Evolutionary conservation across 257 asterid genomes (phyloP).

Genomic region (Solanum paucissectum): DNA sequence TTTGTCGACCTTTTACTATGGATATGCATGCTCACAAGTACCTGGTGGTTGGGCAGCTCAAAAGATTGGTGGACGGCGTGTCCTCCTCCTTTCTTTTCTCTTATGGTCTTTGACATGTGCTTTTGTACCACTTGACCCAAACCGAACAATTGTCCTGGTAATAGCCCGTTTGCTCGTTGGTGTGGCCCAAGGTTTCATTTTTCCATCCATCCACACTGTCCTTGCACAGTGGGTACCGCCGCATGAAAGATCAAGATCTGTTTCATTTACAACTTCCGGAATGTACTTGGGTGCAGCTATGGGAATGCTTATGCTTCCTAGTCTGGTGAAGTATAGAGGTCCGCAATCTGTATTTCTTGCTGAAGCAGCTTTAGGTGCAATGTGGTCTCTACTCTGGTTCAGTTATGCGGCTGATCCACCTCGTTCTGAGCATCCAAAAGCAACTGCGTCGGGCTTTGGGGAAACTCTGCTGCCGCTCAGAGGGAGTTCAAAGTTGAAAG

Average conservation of each 20-base stretch:
- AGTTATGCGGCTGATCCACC: conserved; percentile 73
- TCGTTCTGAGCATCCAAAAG: conserved; percentile 86
- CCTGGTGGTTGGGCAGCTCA: conserved; percentile 99
- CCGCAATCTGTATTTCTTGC: conserved; percentile 74
- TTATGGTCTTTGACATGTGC: conserved; percentile 86
- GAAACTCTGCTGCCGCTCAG: conserved; percentile 52
- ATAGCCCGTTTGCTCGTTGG: conserved; percentile 90
- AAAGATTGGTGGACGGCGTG: conserved; percentile 71
- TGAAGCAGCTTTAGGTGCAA: conserved; percentile 72
- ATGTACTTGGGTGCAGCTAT: conserved; percentile 90
- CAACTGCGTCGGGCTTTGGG: conserved; percentile 82
- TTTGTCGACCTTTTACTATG: conserved; percentile 80
- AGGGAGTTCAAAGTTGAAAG: conserved; percentile 30
- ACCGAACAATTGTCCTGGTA: conserved; percentile 41
- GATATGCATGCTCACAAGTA: conserved; percentile 87
- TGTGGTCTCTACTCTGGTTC: conserved; percentile 81
- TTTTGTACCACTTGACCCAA: conserved; percentile 70
- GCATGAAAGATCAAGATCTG: conserved; percentile 79
- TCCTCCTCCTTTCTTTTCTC: conserved; percentile 68
- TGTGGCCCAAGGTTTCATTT: conserved; percentile 91
- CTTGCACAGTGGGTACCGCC: conserved; percentile 98
- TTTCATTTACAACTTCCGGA: conserved; percentile 86
- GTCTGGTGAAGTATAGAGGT: conserved; percentile 56
- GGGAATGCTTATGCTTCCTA: conserved; percentile 79
- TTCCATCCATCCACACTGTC: conserved; percentile 92